Evolutionary conservation across 2,329 filamentous ascomycete species (phyloP).

Genomic region (Pseudopyricularia cyperi): DNA sequence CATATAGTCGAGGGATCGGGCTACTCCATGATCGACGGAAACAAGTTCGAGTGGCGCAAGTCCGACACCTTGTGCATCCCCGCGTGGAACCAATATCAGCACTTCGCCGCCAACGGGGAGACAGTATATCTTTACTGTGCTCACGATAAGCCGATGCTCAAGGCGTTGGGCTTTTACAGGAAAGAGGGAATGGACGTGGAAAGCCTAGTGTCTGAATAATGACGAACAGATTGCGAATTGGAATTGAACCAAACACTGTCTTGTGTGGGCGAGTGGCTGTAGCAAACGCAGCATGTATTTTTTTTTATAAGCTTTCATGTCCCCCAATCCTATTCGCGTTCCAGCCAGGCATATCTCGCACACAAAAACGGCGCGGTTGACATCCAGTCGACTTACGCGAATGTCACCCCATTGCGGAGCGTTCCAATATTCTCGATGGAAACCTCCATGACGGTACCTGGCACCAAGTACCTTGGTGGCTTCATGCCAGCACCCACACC

Average conservation of each 20-base stretch:
- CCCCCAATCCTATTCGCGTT: background rate
- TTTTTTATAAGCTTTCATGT: no score
- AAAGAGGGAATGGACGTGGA: constrained; percentile 24
- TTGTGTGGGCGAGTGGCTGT: background rate
- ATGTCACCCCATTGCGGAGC: constrained; percentile 21
- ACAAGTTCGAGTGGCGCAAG: constrained; percentile 26
- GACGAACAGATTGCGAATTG: background rate
- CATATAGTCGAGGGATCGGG: constrained; percentile 37
- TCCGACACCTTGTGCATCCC: constrained; percentile 43
- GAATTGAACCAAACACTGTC: background rate
- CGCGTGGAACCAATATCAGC: constrained; percentile 34
- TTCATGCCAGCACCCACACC: constrained; percentile 28
- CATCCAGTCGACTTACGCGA: constrained; percentile 4
- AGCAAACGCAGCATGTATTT: background rate
- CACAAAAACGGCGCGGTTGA: background rate
- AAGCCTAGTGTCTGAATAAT: constrained; percentile 16
- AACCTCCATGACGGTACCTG: constrained; percentile 25
- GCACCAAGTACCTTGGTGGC: constrained; percentile 22
- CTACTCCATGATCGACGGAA: constrained; percentile 21
- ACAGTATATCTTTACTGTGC: constrained; percentile 38
- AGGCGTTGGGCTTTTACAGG: constrained; percentile 35
- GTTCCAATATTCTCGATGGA: constrained; percentile 25
- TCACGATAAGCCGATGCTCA: constrained; percentile 41
- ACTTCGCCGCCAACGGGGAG: constrained; percentile 21
- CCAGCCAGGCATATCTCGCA: background rate